These are phyloP conservation scores for Porogramme epimiltina DNA, from an alignment of 1,284 basidiomycete genomes.

Conservation along the genomic window DNA sequence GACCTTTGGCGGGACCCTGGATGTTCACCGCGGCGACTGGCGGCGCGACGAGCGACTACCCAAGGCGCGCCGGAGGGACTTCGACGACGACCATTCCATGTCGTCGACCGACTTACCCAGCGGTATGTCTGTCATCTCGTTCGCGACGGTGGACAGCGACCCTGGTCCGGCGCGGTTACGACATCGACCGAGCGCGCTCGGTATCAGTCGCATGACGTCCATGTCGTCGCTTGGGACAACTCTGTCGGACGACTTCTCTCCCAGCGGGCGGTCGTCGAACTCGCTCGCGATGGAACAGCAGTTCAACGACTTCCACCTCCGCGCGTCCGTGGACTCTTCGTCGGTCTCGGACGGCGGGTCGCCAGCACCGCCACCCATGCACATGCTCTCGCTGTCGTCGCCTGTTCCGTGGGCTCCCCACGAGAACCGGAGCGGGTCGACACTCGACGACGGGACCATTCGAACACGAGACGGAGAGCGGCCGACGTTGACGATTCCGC, in stretches of 20 bases:
- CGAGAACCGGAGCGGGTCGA: conserved; percentile 26
- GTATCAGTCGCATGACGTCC: conserved; percentile 74
- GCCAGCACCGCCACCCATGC: conserved; percentile 60
- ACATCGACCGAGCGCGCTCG: conserved; percentile 58
- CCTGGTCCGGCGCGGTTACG: conserved; percentile 75
- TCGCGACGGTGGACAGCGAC: conserved; percentile 80
- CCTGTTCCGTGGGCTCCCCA: conserved; percentile 41
- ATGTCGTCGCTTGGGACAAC: conserved; percentile 71
- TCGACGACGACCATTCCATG: conserved; percentile 89
- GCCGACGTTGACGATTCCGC: conserved; percentile 44
- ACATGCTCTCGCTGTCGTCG: conserved; percentile 69
- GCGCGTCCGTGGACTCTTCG: conserved; percentile 68
- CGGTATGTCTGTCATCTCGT: conserved; percentile 74
- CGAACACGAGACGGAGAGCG: conserved; percentile 27
- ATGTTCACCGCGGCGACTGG: conserved; percentile 47
- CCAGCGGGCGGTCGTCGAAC: conserved; percentile 77
- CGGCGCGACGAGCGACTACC: conserved; percentile 61
- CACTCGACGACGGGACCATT: conserved; percentile 25
- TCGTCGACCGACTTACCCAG: conserved; percentile 84
- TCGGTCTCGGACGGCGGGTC: conserved; percentile 67
- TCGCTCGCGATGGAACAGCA: conserved; percentile 83
- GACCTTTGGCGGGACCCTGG: conserved; percentile 44
- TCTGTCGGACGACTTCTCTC: conserved; percentile 71
- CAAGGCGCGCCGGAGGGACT: conserved; percentile 82
- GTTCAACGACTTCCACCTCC: conserved; percentile 75